Conservation (phyloP, 2,329 filamentous ascomycete species). For the Claviceps pusilla region DNA sequence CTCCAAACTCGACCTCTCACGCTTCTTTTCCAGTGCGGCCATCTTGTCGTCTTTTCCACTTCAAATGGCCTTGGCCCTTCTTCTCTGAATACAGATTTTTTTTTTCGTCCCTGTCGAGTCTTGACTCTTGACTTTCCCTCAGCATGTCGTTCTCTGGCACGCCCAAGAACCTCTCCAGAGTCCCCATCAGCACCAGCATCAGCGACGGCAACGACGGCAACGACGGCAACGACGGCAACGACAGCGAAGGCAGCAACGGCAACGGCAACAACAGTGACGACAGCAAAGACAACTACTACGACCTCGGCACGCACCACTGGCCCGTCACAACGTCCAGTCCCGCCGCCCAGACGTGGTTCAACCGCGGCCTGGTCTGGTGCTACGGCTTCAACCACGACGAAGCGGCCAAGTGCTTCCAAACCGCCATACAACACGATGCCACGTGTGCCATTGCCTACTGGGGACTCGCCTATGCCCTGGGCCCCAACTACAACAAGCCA, state of each 20-base stretch:
- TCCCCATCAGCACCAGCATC: neutral
- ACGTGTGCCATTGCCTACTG: slow-evolving; percentile 50
- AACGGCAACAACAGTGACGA: slow-evolving; percentile 17
- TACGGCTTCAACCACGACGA: slow-evolving; percentile 69
- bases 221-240: too few species aligned
- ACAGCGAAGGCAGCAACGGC: too few species aligned
- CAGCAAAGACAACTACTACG: slow-evolving; percentile 28
- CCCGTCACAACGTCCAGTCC: slow-evolving; percentile 35
- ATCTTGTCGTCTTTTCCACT: too few species aligned
- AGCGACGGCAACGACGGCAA: too few species aligned
- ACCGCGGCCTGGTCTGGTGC: slow-evolving; percentile 57
- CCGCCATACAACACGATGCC: slow-evolving; percentile 38
- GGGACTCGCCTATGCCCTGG: slow-evolving; percentile 55
- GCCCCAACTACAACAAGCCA: slow-evolving; percentile 65
- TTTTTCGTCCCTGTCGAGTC: too few species aligned
- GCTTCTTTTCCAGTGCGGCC: too few species aligned
- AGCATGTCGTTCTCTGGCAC: neutral
- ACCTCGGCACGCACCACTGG: slow-evolving; percentile 46
- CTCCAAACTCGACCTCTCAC: too few species aligned
- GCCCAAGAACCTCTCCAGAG: neutral
- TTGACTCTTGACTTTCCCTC: neutral
- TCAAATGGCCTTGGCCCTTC: too few species aligned
- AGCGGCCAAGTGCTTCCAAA: slow-evolving; percentile 47
- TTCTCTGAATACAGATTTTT: too few species aligned
- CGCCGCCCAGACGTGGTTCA: slow-evolving; percentile 51